These are phyloP conservation scores for Tolypocladium amazonense DNA, from an alignment of 2,329 filamentous ascomycete genomes.

Conservation along the genomic window DNA sequence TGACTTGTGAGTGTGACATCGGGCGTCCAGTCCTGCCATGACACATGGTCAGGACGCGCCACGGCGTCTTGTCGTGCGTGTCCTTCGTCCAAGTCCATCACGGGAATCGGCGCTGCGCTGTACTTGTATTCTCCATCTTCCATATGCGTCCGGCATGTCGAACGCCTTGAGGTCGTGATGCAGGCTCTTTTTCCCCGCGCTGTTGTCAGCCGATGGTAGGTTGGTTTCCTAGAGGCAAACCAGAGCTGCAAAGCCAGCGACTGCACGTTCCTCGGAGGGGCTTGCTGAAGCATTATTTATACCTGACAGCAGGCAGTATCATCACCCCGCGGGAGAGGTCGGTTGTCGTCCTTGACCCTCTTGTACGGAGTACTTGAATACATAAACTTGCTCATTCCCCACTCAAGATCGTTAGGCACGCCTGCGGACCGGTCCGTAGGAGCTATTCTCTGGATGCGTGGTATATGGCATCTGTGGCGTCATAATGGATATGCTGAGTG, in stretches of 20 bases:
- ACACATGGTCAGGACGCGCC: neutral
- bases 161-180: neutral
- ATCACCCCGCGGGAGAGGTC: neutral
- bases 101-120: neutral
- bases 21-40: neutral
- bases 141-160: neutral
- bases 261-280: neutral
- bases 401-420: neutral
- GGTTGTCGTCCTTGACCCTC: neutral
- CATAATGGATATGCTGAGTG: neutral
- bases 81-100: neutral
- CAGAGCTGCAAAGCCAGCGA: neutral
- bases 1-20: neutral
- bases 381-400: neutral
- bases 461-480: neutral
- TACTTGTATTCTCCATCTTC: neutral
- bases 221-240: neutral
- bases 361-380: neutral
- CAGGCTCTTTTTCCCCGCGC: no score
- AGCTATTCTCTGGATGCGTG: neutral
- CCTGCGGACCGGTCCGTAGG: neutral
- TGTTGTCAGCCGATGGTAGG: neutral
- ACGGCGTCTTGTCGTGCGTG: neutral
- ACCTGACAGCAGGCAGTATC: neutral
- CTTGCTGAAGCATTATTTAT: neutral